phyloP scores from a whole-genome alignment of 1,284 basidiomycete species.

The Polyporus tsugae region DNA sequence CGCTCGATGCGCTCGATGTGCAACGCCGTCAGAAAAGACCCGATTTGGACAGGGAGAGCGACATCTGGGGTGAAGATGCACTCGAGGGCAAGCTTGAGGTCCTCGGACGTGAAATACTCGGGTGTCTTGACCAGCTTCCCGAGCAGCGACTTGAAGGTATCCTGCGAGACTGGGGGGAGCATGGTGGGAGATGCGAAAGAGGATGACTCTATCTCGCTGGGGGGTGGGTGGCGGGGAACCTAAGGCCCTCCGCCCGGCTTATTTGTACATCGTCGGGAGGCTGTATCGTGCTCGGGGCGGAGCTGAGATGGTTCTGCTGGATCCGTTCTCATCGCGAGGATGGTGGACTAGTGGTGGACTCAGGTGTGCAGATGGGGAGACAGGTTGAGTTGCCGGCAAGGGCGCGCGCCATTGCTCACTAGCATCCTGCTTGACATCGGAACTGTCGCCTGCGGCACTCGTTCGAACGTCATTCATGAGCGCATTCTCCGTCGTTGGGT shows the following conservation, averaged over 20 bases:
- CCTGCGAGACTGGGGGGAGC: conserved; percentile 45
- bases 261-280: conserved; percentile 10
- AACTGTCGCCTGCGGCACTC: neutral
- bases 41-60: conserved; percentile 76
- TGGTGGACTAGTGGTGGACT: neutral
- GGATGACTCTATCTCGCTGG: conserved; percentile 20
- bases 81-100: conserved; percentile 75
- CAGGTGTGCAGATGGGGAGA: neutral
- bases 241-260: neutral
- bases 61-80: conserved; percentile 77
- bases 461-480: neutral
- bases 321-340: conserved; percentile 22
- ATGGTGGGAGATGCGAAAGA: conserved; percentile 26
- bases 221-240: neutral
- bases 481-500: neutral
- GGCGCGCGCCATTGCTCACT: neutral
- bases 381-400: conserved; percentile 7
- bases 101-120: conserved; percentile 74
- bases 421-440: neutral
- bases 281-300: neutral
- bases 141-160: conserved; percentile 80
- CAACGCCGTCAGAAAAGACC: conserved; percentile 85
- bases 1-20: conserved; percentile 81
- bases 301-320: conserved; percentile 9
- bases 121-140: conserved; percentile 82